Percentiles rank a stretch among this genome's conserved stretches.
Evolutionary conservation across 495 filamentous ascomycete genomes (phyloP).

Genomic region (Podospora appendiculata): DNA sequence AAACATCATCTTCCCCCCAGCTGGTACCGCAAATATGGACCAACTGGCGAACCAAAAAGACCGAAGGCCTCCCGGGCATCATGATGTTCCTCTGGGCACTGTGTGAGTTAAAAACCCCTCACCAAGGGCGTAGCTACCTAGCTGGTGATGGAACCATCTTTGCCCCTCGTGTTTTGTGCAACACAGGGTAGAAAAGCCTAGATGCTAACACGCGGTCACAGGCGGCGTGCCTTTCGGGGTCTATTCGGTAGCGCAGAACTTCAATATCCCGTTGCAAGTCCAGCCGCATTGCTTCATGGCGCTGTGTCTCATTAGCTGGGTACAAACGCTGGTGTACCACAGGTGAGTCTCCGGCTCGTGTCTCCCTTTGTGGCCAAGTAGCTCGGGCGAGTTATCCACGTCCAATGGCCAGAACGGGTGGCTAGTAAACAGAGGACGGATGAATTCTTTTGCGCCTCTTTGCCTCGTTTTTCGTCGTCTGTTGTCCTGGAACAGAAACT

Average conservation of each 20-base stretch:
- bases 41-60: constrained; percentile 62
- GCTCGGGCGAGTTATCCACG: background rate
- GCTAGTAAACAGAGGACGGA: no score
- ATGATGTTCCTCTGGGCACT: constrained; percentile 75
- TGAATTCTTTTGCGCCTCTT: no score
- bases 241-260: constrained; percentile 46
- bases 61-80: constrained; percentile 59
- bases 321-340: constrained; percentile 56
- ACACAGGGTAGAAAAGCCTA: background rate
- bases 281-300: constrained; percentile 65
- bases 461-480: no score
- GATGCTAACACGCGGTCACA: background rate
- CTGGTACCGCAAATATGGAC: constrained; percentile 54
- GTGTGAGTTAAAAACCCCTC: constrained; percentile 33
- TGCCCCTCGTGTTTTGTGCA: no score
- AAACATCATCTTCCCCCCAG: constrained; percentile 13
- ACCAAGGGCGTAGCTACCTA: background rate
- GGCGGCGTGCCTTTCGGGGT: constrained; percentile 40
- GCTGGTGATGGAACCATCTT: background rate
- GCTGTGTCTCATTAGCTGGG: constrained; percentile 59
- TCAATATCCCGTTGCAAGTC: constrained; percentile 68
- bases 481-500: no score
- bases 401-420: background rate
- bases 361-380: no score
- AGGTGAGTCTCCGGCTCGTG: constrained; percentile 32